Conservation (phyloP, 2,329 filamentous ascomycete species). For the Ceratocystis variospora region DNA sequence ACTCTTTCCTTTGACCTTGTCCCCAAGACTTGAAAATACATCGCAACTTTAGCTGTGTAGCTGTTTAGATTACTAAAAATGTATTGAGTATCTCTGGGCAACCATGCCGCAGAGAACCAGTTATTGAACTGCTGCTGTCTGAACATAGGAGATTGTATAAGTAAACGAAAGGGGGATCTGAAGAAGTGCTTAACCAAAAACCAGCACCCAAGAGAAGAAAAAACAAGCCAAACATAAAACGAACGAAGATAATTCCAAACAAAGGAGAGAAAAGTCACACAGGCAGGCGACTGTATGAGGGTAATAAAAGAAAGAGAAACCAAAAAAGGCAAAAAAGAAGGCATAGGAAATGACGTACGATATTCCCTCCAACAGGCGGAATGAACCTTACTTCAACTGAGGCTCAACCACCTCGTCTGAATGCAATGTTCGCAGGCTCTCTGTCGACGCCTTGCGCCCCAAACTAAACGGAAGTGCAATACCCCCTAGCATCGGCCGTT, state of each 20-base stretch:
- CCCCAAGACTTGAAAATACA: not conserved
- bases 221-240: not conserved
- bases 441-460: conserved; percentile 47
- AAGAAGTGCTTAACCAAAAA: not conserved
- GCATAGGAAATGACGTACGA: not conserved
- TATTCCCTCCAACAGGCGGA: not conserved
- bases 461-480: conserved; percentile 63
- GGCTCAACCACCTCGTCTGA: conserved; percentile 27
- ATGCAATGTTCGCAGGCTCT: conserved; percentile 55
- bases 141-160: conserved; percentile 3
- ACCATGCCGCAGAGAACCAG: not conserved
- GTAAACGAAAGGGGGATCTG: conserved; percentile 4
- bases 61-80: not conserved
- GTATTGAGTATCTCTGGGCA: not conserved
- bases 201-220: not conserved
- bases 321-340: conserved; percentile 1
- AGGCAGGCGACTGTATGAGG: not conserved
- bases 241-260: not conserved
- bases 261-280: not conserved
- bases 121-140: not conserved
- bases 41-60: not conserved
- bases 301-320: not conserved
- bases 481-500: conserved; percentile 52
- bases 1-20: not conserved
- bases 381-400: not conserved